Base-by-base conservation (phyloP, 2,329 filamentous ascomycete species). In the Achaetomium macrosporum region DNA sequence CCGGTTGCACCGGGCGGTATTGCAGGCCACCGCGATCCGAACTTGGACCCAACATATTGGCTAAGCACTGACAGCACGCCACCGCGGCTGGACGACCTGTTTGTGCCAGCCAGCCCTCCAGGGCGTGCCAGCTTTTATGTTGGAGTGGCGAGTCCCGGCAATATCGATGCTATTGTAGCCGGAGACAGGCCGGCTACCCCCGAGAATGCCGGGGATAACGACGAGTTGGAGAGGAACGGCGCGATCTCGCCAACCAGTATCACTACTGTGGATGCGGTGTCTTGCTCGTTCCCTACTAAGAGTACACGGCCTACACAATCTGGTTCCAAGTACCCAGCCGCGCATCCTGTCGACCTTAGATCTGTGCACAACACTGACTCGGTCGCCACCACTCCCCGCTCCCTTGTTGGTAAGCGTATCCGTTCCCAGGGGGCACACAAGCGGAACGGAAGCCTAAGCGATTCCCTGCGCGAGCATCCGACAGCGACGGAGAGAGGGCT, bases 361-460 rank as follows among this genome's bases (percentile, higher is more conserved):
- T 74, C 76, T 3, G 62, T 75, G 2, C 73, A 72, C 33, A 69
- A 67, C 16, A 62, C 71, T 2, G 77, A 76, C 9, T 76, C 75
- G 4, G 71, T 84, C 42, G 82, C 82, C 5, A 75, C 75, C 10
- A 83, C 81, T 3, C 82, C 82, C 4, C 78, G 76, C 51, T 71
- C 79, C 1, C 68, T 84, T 2, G 73, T 76, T 11, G 80, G 79
- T 51, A 85, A 84, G 64, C 76, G 79, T 15, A 74, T 80, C 8
- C 77, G 82, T 15, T 77, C 82, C 17, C 71, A 71, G 12, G 67
- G 74, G 39, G 69, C 71, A 10, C 90, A 96, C 69, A 91, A 90
- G 68, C 84, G 90, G 19, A 95, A 88, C 64, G 90, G 85, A 46
- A 96, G 91, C 66, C 85, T 93, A 62, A 88, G 87, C 0, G 89